Conservation (phyloP, 352 stramenopile species). For the Phytophthora multivora region DNA sequence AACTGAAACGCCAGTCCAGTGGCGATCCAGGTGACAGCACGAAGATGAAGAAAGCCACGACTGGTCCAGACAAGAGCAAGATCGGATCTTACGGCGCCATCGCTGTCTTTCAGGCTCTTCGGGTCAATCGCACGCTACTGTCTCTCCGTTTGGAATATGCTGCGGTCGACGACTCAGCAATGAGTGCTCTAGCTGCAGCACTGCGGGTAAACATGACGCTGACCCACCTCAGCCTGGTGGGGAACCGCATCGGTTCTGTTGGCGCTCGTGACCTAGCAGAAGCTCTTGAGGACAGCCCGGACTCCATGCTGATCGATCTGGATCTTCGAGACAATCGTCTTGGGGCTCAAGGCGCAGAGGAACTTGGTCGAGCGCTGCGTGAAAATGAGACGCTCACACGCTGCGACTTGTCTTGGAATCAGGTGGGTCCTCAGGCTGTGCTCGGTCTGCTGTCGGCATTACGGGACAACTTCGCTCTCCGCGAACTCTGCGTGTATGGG, state of each 20-base stretch:
- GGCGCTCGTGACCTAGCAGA: slow-evolving; percentile 58
- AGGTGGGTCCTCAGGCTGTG: slow-evolving; percentile 47
- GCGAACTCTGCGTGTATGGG: slow-evolving; percentile 52
- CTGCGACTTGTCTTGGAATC: slow-evolving; percentile 74
- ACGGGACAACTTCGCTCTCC: slow-evolving; percentile 65
- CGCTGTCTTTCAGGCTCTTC: slow-evolving; percentile 59
- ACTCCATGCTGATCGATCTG: slow-evolving; percentile 63
- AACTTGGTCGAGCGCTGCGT: slow-evolving; percentile 48
- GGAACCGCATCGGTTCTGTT: slow-evolving; percentile 55
- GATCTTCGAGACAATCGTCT: slow-evolving; percentile 68
- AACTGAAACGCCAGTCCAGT: slow-evolving; percentile 6
- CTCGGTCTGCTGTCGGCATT: slow-evolving; percentile 47
- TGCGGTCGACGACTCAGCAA: slow-evolving; percentile 53
- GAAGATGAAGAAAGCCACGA: slow-evolving; percentile 6
- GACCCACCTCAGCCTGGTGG: slow-evolving; percentile 52
- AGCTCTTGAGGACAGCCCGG: slow-evolving; percentile 60
- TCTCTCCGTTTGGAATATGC: slow-evolving; percentile 57
- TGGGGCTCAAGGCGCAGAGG: slow-evolving; percentile 40
- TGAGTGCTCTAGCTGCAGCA: slow-evolving; percentile 63
- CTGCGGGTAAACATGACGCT: slow-evolving; percentile 64
- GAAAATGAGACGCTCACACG: slow-evolving; percentile 78
- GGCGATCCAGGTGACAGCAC: not conserved
- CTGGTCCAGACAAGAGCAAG: slow-evolving; percentile 24
- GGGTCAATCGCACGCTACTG: slow-evolving; percentile 51
- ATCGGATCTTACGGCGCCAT: slow-evolving; percentile 35